Percentiles rank a stretch among this genome's conserved stretches.
phyloP scores from a whole-genome alignment of 371 early-diverging fungal species.

The Actinomucor elegans region DNA sequence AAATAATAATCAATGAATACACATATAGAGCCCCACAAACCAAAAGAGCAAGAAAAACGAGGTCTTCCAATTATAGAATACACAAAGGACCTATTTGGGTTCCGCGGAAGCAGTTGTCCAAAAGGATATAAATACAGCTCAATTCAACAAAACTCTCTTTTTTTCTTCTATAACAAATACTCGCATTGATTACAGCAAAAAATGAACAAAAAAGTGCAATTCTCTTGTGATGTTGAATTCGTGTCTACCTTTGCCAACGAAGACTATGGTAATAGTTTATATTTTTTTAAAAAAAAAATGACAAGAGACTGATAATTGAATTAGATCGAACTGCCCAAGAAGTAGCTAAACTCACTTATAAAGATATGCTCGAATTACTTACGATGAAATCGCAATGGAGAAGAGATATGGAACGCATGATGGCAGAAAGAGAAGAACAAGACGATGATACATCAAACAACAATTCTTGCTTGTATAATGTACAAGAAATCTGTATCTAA shows the following conservation, averaged over 20 bases:
- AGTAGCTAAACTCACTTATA: conserved; percentile 48
- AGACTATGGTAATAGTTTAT: conserved; percentile 39
- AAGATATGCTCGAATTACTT: conserved; percentile 48
- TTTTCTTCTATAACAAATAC: background rate
- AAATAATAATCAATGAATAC: background rate
- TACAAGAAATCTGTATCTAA: conserved; percentile 26
- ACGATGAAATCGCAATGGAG: conserved; percentile 48
- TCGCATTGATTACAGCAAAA: background rate
- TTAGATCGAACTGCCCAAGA: conserved; percentile 51
- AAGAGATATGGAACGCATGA: conserved; percentile 44
- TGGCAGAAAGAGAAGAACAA: conserved; percentile 31
- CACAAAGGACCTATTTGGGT: background rate
- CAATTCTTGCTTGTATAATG: conserved; percentile 14
- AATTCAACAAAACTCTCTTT: background rate
- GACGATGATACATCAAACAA: background rate
- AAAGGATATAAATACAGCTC: conserved; percentile 6
- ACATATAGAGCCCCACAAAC: background rate
- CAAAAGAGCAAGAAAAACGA: conserved; percentile 14
- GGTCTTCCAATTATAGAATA: conserved; percentile 9
- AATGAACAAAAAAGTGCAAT: conserved; percentile 43
- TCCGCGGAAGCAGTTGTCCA: conserved; percentile 5
- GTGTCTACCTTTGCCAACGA: conserved; percentile 47
- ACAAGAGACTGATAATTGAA: background rate
- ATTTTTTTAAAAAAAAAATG: background rate
- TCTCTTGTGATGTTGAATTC: conserved; percentile 38